Evolutionary conservation across 352 stramenopile species (phyloP).

Genomic region (Phytophthora pluvialis): DNA sequence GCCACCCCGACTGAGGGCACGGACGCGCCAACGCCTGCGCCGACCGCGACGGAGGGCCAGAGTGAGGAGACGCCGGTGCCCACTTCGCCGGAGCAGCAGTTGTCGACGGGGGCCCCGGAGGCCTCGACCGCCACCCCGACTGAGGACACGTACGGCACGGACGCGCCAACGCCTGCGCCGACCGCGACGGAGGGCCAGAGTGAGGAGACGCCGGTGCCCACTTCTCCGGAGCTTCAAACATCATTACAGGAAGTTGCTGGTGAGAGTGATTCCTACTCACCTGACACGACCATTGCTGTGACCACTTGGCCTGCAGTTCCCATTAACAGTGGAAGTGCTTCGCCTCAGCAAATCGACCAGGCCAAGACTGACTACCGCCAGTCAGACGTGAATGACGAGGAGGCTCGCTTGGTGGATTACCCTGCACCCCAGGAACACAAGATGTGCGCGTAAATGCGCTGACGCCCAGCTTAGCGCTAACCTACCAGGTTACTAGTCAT

Average conservation of each 20-base stretch:
- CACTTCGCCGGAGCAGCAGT: neutral
- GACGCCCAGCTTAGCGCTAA: neutral
- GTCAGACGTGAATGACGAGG: neutral
- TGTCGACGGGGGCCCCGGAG: neutral
- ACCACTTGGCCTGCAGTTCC: neutral
- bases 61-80: neutral
- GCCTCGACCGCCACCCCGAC: neutral
- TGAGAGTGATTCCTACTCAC: too few relatives aligned
- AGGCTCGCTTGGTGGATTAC: neutral
- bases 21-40: neutral
- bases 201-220: neutral
- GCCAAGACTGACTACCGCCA: neutral
- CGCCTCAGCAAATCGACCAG: neutral
- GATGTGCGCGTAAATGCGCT: slow-evolving; percentile 4
- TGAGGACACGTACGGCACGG: neutral
- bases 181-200: neutral
- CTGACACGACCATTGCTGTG: neutral
- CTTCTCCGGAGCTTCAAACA: neutral
- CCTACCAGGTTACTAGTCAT: neutral
- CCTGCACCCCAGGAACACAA: neutral
- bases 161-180: neutral
- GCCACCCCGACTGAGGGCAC: neutral
- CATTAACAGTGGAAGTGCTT: neutral
- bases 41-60: neutral
- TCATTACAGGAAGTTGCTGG: too few relatives aligned